Conservation (phyloP, 2,329 filamentous ascomycete species). For the Plenodomus tracheiphilus region DNA sequence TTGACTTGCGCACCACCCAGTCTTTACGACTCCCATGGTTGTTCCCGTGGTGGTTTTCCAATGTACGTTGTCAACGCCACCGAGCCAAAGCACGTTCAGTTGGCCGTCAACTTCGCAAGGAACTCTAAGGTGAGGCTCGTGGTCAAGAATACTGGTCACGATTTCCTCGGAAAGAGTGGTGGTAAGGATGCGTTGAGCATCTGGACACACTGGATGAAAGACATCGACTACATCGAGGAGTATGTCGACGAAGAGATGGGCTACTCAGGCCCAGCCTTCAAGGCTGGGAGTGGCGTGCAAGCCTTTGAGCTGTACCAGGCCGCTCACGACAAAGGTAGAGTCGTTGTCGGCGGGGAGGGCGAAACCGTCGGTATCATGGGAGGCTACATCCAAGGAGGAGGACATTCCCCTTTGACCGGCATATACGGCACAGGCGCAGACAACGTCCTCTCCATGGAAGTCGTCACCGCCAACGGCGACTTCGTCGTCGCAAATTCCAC, state of each 20-base stretch:
- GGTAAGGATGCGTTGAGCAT: constrained; percentile 41
- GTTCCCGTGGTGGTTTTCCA: constrained; percentile 42
- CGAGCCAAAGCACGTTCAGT: constrained; percentile 39
- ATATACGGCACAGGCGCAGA: constrained; percentile 47
- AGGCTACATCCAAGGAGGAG: constrained; percentile 54
- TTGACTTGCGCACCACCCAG: constrained; percentile 43
- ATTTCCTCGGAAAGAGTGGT: constrained; percentile 41
- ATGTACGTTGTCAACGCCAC: constrained; percentile 43
- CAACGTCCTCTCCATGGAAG: constrained; percentile 41
- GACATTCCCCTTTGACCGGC: constrained; percentile 57
- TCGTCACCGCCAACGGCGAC: constrained; percentile 37
- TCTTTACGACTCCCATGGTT: constrained; percentile 40
- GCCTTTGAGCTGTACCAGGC: constrained; percentile 58
- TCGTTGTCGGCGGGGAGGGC: constrained; percentile 56
- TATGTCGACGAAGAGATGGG: constrained; percentile 35
- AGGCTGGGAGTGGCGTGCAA: constrained; percentile 59
- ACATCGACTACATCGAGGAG: constrained; percentile 39
- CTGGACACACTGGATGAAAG: constrained; percentile 44
- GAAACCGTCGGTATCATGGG: constrained; percentile 56
- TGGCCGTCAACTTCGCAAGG: constrained; percentile 42
- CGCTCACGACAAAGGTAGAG: constrained; percentile 52
- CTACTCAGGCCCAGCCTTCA: constrained; percentile 56
- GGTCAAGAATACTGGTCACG: constrained; percentile 43
- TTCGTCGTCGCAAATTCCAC: constrained; percentile 36
- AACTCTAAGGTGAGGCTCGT: constrained; percentile 38